phyloP scores from a whole-genome alignment of 2,329 filamentous ascomycete genomes.

The Helminthosporium solani region DNA sequence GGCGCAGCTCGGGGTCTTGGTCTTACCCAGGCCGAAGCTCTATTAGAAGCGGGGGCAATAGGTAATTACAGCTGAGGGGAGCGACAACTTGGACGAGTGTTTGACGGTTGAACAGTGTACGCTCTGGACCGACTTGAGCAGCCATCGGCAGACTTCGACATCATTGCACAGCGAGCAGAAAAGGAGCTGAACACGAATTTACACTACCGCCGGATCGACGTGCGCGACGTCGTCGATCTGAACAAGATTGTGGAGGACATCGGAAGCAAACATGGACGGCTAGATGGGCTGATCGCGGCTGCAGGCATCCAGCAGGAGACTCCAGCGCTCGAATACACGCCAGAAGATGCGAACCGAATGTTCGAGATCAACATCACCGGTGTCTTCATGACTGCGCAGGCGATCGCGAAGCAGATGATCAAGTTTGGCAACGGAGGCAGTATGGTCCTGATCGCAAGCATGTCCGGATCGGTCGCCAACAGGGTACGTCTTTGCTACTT shows the following conservation, averaged over 20 bases:
- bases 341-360: conserved; percentile 63
- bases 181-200: conserved; percentile 67
- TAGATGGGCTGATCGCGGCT: conserved; percentile 77
- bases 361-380: conserved; percentile 63
- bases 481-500: conserved; percentile 51
- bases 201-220: conserved; percentile 77
- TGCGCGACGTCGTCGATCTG: conserved; percentile 68
- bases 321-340: conserved; percentile 73
- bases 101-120: conserved; percentile 53
- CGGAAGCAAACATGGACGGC: conserved; percentile 65
- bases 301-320: conserved; percentile 82
- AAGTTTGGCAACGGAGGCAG: conserved; percentile 60
- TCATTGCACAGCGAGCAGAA: conserved; percentile 63
- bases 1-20: conserved; percentile 72
- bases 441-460: conserved; percentile 63
- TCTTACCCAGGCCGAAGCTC: conserved; percentile 70
- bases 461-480: conserved; percentile 63
- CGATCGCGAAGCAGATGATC: conserved; percentile 65
- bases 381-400: conserved; percentile 64
- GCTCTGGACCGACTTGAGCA: conserved; percentile 63
- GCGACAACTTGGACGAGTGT: not conserved
- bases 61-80: conserved; percentile 41
- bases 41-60: conserved; percentile 73
- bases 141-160: conserved; percentile 63
- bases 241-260: conserved; percentile 69